phyloP scores from a whole-genome alignment of 257 asterid genomes.

The Solanum tacnaense region DNA sequence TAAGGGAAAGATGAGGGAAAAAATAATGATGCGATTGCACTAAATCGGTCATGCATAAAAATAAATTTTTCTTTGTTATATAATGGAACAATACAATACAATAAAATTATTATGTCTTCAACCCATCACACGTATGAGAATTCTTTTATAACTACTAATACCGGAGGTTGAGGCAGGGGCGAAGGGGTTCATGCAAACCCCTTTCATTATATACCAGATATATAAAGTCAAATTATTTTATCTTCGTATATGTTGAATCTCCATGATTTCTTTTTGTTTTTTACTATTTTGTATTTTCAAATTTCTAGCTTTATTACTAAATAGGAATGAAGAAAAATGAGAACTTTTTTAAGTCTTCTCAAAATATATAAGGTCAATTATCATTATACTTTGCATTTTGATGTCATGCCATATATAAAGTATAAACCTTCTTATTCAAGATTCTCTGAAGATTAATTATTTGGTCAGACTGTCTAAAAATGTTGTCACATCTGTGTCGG shows the following conservation, averaged over 20 bases:
- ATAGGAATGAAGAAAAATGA: not conserved
- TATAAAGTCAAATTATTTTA: not conserved
- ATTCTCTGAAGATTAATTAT: not conserved
- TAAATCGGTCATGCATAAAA: not conserved
- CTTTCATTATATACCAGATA: no score
- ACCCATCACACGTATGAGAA: no score
- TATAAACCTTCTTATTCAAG: not conserved
- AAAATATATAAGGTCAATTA: not conserved
- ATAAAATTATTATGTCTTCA: no score
- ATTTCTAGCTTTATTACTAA: not conserved
- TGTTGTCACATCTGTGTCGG: not conserved
- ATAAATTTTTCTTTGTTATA: not conserved
- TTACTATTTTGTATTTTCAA: not conserved
- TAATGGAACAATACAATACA: not conserved
- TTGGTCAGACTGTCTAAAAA: not conserved
- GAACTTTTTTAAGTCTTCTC: not conserved
- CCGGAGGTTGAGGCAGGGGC: no score
- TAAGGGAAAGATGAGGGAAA: not conserved
- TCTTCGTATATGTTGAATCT: not conserved
- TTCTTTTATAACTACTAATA: no score
- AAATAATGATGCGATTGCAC: not conserved
- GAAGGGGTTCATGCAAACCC: no score
- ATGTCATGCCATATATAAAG: not conserved
- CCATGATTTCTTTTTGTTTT: not conserved
- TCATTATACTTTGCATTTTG: not conserved